phyloP scores from a whole-genome alignment of 768 basidiomycete genomes.

The Mrakia frigida region DNA sequence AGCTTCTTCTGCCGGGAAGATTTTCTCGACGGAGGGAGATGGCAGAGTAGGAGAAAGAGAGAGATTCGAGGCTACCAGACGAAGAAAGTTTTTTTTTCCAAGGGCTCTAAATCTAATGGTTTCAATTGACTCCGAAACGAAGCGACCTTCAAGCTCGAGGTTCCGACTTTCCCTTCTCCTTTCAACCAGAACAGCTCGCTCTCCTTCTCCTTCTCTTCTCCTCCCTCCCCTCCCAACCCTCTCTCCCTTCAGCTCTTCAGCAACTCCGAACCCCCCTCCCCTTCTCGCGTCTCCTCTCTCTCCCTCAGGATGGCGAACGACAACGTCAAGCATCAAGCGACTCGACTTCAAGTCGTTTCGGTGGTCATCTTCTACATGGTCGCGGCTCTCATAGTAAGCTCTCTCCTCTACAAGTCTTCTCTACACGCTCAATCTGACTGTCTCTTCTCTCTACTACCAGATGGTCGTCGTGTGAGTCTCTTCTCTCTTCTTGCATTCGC shows the following conservation, averaged over 20 bases:
- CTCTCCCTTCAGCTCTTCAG: not conserved
- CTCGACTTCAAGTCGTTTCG: conserved; percentile 52
- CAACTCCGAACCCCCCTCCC: not conserved
- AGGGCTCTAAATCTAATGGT: too few species aligned
- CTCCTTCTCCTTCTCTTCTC: not conserved
- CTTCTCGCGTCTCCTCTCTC: not conserved
- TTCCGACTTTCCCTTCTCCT: not conserved
- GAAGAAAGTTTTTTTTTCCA: too few species aligned
- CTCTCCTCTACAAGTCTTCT: conserved; percentile 8
- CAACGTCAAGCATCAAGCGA: conserved; percentile 29
- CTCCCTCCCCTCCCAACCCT: not conserved
- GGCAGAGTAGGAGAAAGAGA: too few species aligned
- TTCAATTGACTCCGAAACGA: too few species aligned
- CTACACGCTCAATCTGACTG: not conserved
- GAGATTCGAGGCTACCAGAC: too few species aligned
- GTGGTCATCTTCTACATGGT: conserved; percentile 75
- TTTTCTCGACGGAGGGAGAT: too few species aligned
- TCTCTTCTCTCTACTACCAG: conserved; percentile 37
- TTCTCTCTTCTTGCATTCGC: too few species aligned
- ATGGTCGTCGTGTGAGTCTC: conserved; percentile 45
- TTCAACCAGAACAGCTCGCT: too few species aligned
- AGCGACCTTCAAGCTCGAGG: too few species aligned
- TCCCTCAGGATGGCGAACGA: conserved; percentile 14
- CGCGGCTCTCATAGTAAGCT: conserved; percentile 63
- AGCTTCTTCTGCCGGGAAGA: too few species aligned